phyloP scores from a whole-genome alignment of 108 stramenopile genomes.

The Phaeodactylum tricornutum region DNA sequence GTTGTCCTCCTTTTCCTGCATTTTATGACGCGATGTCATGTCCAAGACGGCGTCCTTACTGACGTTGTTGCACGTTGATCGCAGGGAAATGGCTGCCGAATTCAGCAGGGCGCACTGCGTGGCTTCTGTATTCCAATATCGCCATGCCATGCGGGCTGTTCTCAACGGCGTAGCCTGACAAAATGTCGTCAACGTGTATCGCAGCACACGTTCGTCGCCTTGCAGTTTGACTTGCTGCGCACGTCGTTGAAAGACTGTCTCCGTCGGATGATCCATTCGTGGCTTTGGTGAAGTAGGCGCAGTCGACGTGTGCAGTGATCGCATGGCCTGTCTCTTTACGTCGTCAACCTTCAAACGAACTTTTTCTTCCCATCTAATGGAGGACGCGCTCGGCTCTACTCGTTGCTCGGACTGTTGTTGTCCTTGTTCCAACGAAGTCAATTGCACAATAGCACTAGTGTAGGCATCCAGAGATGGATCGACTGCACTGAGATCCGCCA shows the following conservation, averaged over 20 bases:
- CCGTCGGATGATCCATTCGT: too few relatives aligned
- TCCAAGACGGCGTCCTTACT: conserved; percentile 34
- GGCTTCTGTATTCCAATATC: conserved; percentile 50
- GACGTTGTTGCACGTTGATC: conserved; percentile 38
- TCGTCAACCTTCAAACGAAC: too few relatives aligned
- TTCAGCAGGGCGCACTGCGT: conserved; percentile 45
- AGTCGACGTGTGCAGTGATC: too few relatives aligned
- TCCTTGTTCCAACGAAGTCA: too few relatives aligned
- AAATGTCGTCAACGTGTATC: conserved; percentile 35
- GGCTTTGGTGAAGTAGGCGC: too few relatives aligned
- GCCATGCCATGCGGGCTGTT: conserved; percentile 65
- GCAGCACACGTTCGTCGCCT: conserved; percentile 52
- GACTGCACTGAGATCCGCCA: conserved; percentile 63
- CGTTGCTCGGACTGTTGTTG: too few relatives aligned
- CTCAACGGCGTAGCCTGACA: conserved; percentile 53
- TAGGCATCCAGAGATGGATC: conserved; percentile 57
- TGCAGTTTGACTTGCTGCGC: too few relatives aligned
- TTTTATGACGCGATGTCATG: conserved; percentile 46
- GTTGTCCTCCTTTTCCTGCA: conserved; percentile 45
- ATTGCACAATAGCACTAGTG: conserved; percentile 30
- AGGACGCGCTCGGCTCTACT: too few relatives aligned
- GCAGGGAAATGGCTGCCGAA: conserved; percentile 40
- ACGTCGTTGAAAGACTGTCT: too few relatives aligned
- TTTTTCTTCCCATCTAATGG: too few relatives aligned
- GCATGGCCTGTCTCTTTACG: too few relatives aligned